Evolutionary conservation across 495 filamentous ascomycete genomes (phyloP), one percentile per base, ranked within the genome.

Genomic region (Penicillium paxilli): DNA sequence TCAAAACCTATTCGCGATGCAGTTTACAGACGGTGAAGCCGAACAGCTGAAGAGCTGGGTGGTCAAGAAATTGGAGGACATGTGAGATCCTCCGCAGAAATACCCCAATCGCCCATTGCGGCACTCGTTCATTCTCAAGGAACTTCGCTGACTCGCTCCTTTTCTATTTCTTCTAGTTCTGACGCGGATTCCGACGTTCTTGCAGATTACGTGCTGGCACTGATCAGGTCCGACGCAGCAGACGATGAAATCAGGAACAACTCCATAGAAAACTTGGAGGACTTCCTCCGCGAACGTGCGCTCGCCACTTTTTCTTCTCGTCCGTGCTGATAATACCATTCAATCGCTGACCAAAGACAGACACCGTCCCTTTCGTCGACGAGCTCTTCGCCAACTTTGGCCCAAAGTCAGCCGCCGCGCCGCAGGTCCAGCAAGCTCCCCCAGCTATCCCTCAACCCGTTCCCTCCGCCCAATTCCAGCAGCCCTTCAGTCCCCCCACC

Each of bases 121-220:
- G n/a, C 33, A 38, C 23, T 19, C 23, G 14, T n/a, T 30, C 33
- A 30, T 28, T 14, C 8, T 17, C 16, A 28, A 17, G 17, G 17
- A 46, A 28, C 5, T 8, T 9, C 8, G 37, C 57, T 64, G 54
- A 64, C 42, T n/a, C 24, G 28, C 8, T 17, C 8, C 4, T 16
- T 52, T 21, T 14, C 20, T 24, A 45, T 48, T 21, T 12, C 19
- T 24, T 41, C 42, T 60, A 96, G 91, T 51, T 96, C 92, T 12
- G 94, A 97, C 69, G 94, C 92, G 44, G 94, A 98, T 68, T 86
- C 91, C 24, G 92, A 96, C 62, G 91, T 98, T 3, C 87, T 98
- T 14, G 92, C 92, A 25, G 94, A 98, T 65, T 98, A 97, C 64
- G 90, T 98, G 0, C 76, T 97, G 25, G 93, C 93, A n/a, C 83